Percentiles rank a stretch among this genome's conserved stretches.
phyloP scores from a whole-genome alignment of 2,329 filamentous ascomycete genomes.

The Colletotrichum falcatum region DNA sequence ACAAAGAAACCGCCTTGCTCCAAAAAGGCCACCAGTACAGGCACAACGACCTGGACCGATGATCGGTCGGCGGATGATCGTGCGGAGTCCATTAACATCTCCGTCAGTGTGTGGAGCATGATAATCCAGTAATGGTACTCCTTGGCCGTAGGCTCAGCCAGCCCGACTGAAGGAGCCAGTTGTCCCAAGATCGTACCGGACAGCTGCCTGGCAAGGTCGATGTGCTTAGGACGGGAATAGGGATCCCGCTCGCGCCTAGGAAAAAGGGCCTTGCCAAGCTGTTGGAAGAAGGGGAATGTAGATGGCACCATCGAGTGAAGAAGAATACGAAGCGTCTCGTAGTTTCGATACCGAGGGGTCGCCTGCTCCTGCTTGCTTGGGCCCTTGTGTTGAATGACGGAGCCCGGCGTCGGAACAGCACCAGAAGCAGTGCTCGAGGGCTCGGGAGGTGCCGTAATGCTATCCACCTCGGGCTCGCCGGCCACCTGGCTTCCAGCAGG shows the following conservation, averaged over 20 bases:
- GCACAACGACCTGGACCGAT: conserved; percentile 70
- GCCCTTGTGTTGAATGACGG: conserved; percentile 48
- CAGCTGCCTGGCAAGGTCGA: conserved; percentile 72
- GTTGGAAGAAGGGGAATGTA: conserved; percentile 88
- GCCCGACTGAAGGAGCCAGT: conserved; percentile 62
- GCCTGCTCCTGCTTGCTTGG: conserved; percentile 58
- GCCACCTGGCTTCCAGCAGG: conserved; percentile 8
- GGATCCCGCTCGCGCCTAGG: conserved; percentile 78
- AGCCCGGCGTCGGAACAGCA: conserved; percentile 42
- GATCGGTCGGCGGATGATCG: conserved; percentile 61
- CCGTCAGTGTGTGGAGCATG: conserved; percentile 80
- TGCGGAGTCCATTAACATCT: conserved; percentile 77
- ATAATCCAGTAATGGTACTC: conserved; percentile 87
- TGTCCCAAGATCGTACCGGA: conserved; percentile 78
- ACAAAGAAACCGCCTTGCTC: conserved; percentile 80
- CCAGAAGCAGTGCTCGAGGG: conserved; percentile 47
- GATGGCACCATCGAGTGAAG: conserved; percentile 82
- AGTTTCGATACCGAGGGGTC: conserved; percentile 74
- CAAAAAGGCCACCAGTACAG: conserved; percentile 89
- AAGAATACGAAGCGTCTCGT: conserved; percentile 79
- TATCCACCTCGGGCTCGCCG: conserved; percentile 46
- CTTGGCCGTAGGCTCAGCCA: conserved; percentile 63
- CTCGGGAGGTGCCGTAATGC: conserved; percentile 50
- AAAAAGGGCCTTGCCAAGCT: conserved; percentile 83
- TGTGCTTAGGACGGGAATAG: conserved; percentile 65